Evolutionary conservation across 192 early-diverging fungal genomes (phyloP), one percentile per base, ranked within the genome.

Genomic region (Paraglomus brasilianum): DNA sequence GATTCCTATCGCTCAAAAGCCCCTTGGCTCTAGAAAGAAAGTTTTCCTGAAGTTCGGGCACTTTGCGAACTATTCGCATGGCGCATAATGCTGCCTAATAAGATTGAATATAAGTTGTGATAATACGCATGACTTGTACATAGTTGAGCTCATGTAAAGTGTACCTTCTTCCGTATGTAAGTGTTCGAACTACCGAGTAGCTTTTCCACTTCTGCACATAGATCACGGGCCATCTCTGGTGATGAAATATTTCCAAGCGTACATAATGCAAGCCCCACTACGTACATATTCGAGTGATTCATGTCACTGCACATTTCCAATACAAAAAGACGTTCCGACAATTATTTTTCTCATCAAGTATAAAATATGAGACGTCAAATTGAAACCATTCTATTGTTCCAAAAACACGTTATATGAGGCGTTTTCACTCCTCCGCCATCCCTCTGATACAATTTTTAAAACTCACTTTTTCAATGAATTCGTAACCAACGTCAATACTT

Each of bases 161-260:
- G 53, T 78, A 90, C 92, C 93, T 99, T 99, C 76, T 99, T 99
- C 63, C 95, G 82, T 57, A 98, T 87, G 66, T 96, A 99, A 65
- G 92, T 88, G 75, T 97, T 93, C 22, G 93, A 88, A 66, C 93
- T 92, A 15, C 87, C 89, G 52, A 98, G 77, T 61, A 98, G 80
- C 76, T 91, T 90, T 76, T 97, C 95, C 8, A 99, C 94, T 73
- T 99, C 97, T 56, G 84, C 83, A 10, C 88, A 92, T 71, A 99
- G 75, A 77, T 99, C 97, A 53, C 93, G 87, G 36, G 95, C 90
- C 86, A 99, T 97, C 77, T 94, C 97, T 0, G 88, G 83, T 48
- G 95, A 96, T n/a, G 93, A 93, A 72, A 99, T 95, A 73, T 97
- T 96, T 15, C 95, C 93, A 72, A 99, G 71, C 0, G 97, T 97